Evolutionary conservation across 371 early-diverging fungal species (phyloP), one percentile per base, ranked within the genome.

Genomic region (Mucor plumbeus): DNA sequence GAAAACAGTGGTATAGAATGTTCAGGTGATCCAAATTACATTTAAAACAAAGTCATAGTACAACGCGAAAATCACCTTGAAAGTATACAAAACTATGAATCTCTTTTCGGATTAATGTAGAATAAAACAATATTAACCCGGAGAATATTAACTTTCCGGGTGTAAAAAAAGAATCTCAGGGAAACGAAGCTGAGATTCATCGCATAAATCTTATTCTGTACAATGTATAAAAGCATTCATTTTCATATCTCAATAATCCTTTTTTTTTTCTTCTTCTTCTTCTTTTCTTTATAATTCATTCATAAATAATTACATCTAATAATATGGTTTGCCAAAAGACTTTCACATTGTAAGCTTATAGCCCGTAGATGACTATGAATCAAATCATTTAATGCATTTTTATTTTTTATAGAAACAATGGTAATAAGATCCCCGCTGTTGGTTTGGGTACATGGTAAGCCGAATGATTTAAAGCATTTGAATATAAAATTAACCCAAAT

Each of bases 401-500:
- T 35, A 13, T 44, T 39, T 63, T 44, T n/a, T n/a, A 4, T 44
- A 80, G 81, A 19, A 80, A 80, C 63, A 81, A 78, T 11, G 85
- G 85, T 36, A 76, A 76, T 13, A 58, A 59, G 31, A 81, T 84
- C 44, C 85, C 85, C 33, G 76, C 82, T 47, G 65, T 84, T 26
- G 83, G 81, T 48, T 74, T 83, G 43, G 82, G 85, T 47, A 87
- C 88, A 39, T 85, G 85, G 83, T 50, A 21, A 50, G 50, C 26
- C 7, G 8, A 15, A 11, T 11, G 8, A 10, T 11, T 19, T 13
- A 26, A 17, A 50, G 50, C 26, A 9, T 1, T 5, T 3, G 9
- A 11, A 21, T 9, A 7, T 11, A 50, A 17, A 50, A 26, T 26
- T 75, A 78, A 59, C 61, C 78, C 17, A 59, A 26, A 26, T 26